Evolutionary conservation across 257 asterid genomes (phyloP), one percentile per base, ranked within the genome.

Genomic region (Solanum paucissectum): DNA sequence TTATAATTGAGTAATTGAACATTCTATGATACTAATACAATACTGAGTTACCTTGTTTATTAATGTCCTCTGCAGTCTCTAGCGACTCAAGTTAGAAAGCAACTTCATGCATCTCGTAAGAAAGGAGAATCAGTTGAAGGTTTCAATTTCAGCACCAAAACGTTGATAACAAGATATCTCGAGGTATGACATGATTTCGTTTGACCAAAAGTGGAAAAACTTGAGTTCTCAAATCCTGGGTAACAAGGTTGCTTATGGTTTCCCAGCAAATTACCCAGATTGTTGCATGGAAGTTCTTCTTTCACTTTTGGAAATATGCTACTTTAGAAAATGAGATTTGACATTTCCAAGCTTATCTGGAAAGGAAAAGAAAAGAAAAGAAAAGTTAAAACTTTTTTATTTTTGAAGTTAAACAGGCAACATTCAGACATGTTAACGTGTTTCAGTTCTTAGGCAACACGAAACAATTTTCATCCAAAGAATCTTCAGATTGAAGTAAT

Each of bases 31-130:
- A 52, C 74, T 71, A 83, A 69, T 68, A 60, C 55, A 74, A 77
- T 86, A 86, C 85, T 6, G 85, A 11, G 66, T 46, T 42, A 27
- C 44, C 86, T 32, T 18, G 86, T 46, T 82, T 82, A 27, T 82
- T 32, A 18, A 82, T 49, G 86, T 49, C 69, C 69, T 46, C 88
- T 89, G 88, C 94, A 96, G 99, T 95, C 98, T 52, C 92, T 97
- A 89, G 99, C 99, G 73, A 91, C 98, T 89, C 97, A 93, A 97
- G 99, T 97, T 49, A 94, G 99, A 90, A 97, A 96, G 91, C 99
- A 95, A 93, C 98, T 97, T 34, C 93, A 96, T 83, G 99, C 94
- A 87, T 94, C 99, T 71, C 99, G 99, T 83, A 95, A 89, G 94
- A 94, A 97, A 71, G 93, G 95, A 37, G 96, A 94, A 92, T 92